Percentiles rank a stretch among this genome's conserved stretches.
phyloP scores from a whole-genome alignment of 2,329 filamentous ascomycete genomes.

The Sporothrix pseudoabietina region DNA sequence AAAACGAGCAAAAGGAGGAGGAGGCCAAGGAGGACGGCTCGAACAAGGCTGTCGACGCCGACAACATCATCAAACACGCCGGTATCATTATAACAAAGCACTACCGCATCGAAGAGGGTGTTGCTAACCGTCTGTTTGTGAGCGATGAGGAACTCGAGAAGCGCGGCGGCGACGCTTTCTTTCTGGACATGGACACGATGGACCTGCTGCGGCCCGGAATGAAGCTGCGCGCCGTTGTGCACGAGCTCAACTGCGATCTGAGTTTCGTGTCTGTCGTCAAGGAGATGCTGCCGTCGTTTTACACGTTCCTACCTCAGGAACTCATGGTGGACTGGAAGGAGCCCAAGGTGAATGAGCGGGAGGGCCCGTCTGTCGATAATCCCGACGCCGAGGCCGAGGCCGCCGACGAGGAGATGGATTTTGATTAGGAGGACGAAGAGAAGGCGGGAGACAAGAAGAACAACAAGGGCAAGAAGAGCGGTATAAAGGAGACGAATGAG shows the following conservation, averaged over 20 bases:
- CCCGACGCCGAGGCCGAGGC: constrained; percentile 40
- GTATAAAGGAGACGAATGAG: neutral
- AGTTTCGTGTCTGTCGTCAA: constrained; percentile 64
- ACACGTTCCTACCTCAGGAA: constrained; percentile 67
- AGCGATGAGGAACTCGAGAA: constrained; percentile 39
- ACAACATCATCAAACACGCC: constrained; percentile 44
- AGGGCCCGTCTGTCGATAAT: constrained; percentile 50
- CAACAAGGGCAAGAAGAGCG: neutral
- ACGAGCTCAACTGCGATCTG: constrained; percentile 60
- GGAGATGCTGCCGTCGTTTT: constrained; percentile 62
- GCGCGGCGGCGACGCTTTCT: constrained; percentile 51
- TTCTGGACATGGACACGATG: constrained; percentile 64
- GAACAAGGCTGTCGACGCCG: constrained; percentile 34
- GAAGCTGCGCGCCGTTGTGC: constrained; percentile 60
- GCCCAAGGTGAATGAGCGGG: constrained; percentile 51
- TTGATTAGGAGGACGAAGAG: constrained; percentile 33
- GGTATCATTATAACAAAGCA: constrained; percentile 51
- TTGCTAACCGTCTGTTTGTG: constrained; percentile 46
- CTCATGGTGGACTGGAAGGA: constrained; percentile 68
- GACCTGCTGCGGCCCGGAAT: constrained; percentile 63
- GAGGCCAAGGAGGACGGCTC: neutral
- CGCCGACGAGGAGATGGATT: constrained; percentile 26
- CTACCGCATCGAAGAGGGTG: constrained; percentile 53
- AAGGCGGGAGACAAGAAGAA: neutral
- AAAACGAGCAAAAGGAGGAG: too few relatives aligned